Evolutionary conservation across 2,329 filamentous ascomycete species (phyloP).

Genomic region (Arthrobotrys pseudoclavata): DNA sequence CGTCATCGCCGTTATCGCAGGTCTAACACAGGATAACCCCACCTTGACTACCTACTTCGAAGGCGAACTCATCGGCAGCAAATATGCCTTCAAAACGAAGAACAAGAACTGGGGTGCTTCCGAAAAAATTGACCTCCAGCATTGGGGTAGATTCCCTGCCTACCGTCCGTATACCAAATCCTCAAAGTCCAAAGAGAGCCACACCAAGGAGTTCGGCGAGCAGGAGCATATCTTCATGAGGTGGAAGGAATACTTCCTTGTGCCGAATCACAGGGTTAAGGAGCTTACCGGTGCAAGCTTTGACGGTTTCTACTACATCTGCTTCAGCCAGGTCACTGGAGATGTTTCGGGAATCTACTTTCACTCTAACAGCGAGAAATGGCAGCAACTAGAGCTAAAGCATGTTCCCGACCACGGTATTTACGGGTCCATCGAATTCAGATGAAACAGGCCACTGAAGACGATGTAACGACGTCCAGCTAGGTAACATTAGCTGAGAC

Average conservation of each 20-base stretch:
- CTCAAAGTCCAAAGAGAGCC: constrained; percentile 66
- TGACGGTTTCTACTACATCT: constrained; percentile 99
- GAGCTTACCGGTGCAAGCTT: constrained; percentile 96
- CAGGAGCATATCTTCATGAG: constrained; percentile 96
- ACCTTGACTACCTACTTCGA: constrained; percentile 99
- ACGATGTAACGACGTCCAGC: constrained; percentile 9
- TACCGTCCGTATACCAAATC: constrained; percentile 80
- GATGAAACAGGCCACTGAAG: constrained; percentile 68
- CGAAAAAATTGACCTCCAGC: constrained; percentile 89
- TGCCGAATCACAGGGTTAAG: constrained; percentile 91
- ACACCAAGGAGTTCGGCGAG: constrained; percentile 78
- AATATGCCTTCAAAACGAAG: constrained; percentile 92
- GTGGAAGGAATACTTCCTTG: constrained; percentile 98
- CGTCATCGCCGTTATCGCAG: constrained; percentile 68
- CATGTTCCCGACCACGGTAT: constrained; percentile 88
- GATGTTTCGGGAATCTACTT: constrained; percentile 95
- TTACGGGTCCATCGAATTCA: constrained; percentile 88
- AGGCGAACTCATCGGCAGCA: constrained; percentile 95
- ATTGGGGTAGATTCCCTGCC: constrained; percentile 91
- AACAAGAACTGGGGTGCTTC: constrained; percentile 92
- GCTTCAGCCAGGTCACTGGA: constrained; percentile 92
- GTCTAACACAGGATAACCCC: constrained; percentile 92
- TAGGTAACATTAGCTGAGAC: not conserved
- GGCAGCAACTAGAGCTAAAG: constrained; percentile 91
- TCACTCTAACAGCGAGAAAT: constrained; percentile 98